A percentile compares a stretch with the other conserved stretches of the same genome.
Conservation (phyloP, 306 rosid genomes). For the Fagus crenata region DNA sequence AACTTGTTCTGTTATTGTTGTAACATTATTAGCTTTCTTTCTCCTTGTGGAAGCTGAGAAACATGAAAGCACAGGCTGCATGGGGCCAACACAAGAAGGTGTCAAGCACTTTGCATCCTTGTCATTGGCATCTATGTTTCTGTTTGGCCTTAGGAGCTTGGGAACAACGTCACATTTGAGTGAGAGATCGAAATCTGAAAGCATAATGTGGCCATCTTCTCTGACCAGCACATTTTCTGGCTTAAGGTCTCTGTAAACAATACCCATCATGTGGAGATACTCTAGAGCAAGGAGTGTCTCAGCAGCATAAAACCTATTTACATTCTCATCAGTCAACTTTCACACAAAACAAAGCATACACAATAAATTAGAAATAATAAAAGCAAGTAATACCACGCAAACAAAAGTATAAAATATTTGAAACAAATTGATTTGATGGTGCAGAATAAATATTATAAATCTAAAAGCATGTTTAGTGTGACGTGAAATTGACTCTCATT, state of each 20-base stretch:
- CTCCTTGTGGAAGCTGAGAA: slow-evolving; percentile 57
- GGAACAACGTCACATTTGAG: slow-evolving; percentile 96
- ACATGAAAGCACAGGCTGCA: slow-evolving; percentile 85
- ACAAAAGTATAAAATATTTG: too few relatives aligned
- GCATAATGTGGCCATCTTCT: slow-evolving; percentile 95
- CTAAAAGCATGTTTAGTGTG: too few relatives aligned
- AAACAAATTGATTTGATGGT: too few relatives aligned
- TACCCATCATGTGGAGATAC: slow-evolving; percentile 98
- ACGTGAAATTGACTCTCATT: too few relatives aligned
- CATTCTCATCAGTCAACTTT: neutral
- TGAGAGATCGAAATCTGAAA: slow-evolving; percentile 90
- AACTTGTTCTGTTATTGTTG: slow-evolving; percentile 63
- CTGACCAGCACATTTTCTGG: slow-evolving; percentile 93
- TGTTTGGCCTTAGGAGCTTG: slow-evolving; percentile 51
- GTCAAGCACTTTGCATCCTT: slow-evolving; percentile 42
- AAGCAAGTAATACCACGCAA: neutral
- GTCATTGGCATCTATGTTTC: slow-evolving; percentile 28
- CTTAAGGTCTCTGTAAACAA: slow-evolving; percentile 91
- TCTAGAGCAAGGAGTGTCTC: slow-evolving; percentile 83
- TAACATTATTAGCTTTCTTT: slow-evolving; percentile 47
- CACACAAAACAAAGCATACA: neutral
- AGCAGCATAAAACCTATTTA: slow-evolving; percentile 81
- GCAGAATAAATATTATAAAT: too few relatives aligned
- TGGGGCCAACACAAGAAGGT: slow-evolving; percentile 67
- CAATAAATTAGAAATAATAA: too few relatives aligned